Conservation (phyloP, 2,329 filamentous ascomycete genomes). For the Trichoderma sp. region DNA sequence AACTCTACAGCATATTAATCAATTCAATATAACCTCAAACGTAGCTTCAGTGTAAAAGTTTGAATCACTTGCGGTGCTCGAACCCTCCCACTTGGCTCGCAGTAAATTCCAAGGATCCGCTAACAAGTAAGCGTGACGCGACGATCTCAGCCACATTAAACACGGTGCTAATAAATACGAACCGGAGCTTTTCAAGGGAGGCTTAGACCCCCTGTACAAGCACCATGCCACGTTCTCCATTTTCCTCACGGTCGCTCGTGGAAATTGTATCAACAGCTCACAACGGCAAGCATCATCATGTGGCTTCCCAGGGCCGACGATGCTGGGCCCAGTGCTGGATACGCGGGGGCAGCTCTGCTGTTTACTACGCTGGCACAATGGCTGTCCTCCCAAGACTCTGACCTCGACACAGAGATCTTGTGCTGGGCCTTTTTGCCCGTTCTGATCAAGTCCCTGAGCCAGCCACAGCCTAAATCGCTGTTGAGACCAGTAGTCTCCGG, state of each 20-base stretch:
- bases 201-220: not conserved
- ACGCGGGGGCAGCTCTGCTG: slow-evolving; percentile 3
- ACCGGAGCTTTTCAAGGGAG: not conserved
- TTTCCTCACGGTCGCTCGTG: not conserved
- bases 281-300: not conserved
- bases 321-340: not conserved
- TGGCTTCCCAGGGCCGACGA: not conserved
- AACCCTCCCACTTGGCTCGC: not conserved
- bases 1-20: too few species aligned
- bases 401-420: slow-evolving; percentile 7
- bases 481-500: not conserved
- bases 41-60: not conserved
- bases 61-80: not conserved
- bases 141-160: slow-evolving; percentile 3
- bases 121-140: not conserved
- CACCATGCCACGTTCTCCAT: not conserved
- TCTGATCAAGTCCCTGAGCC: not conserved
- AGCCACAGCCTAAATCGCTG: not conserved
- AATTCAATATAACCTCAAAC: not conserved
- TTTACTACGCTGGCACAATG: slow-evolving; percentile 1
- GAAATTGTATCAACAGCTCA: not conserved
- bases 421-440: slow-evolving; percentile 3
- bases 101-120: not conserved
- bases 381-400: not conserved
- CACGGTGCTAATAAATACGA: not conserved